phyloP scores from a whole-genome alignment of 176 grass and related monocot genomes.

The Bothriochloa decipiens region DNA sequence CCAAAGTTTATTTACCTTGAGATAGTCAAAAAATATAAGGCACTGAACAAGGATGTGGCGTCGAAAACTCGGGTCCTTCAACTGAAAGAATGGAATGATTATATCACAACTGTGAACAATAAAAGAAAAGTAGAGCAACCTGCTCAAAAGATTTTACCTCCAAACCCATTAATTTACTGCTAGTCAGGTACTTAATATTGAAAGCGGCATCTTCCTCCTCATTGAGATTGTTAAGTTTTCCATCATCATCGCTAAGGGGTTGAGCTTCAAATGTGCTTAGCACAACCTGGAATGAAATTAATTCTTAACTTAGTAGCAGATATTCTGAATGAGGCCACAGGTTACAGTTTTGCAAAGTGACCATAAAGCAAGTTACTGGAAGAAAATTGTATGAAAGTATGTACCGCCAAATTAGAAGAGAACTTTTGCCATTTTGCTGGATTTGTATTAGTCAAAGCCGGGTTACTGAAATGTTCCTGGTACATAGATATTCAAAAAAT shows the following conservation, averaged over 20 bases:
- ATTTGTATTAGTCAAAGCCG: slow-evolving; percentile 66
- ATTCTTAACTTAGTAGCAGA: slow-evolving; percentile 15
- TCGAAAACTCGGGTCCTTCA: slow-evolving; percentile 97
- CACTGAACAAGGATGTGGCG: slow-evolving; percentile 97
- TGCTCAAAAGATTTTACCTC: slow-evolving; percentile 68
- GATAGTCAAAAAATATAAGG: slow-evolving; percentile 96
- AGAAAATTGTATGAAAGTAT: slow-evolving; percentile 28
- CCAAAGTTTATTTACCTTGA: slow-evolving; percentile 61
- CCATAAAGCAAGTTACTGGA: not conserved
- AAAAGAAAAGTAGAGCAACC: slow-evolving; percentile 1
- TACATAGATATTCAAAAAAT: slow-evolving; percentile 11
- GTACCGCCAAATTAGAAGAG: slow-evolving; percentile 70
- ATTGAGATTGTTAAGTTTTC: slow-evolving; percentile 82
- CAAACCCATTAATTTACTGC: slow-evolving; percentile 98
- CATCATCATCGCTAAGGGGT: slow-evolving; percentile 89
- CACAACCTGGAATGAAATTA: slow-evolving; percentile 67
- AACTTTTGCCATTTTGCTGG: slow-evolving; percentile 89
- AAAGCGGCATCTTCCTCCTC: slow-evolving; percentile 87
- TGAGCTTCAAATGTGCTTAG: slow-evolving; percentile 98
- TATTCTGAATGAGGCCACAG: slow-evolving; percentile 34
- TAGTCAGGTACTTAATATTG: slow-evolving; percentile 96
- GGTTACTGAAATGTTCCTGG: slow-evolving; percentile 93
- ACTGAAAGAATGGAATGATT: slow-evolving; percentile 52
- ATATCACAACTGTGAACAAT: slow-evolving; percentile 29
- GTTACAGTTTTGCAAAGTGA: slow-evolving; percentile 6